These are phyloP conservation scores for Agaricus sinodeliciosus DNA, from an alignment of 768 basidiomycete genomes.

Conservation along the genomic window DNA sequence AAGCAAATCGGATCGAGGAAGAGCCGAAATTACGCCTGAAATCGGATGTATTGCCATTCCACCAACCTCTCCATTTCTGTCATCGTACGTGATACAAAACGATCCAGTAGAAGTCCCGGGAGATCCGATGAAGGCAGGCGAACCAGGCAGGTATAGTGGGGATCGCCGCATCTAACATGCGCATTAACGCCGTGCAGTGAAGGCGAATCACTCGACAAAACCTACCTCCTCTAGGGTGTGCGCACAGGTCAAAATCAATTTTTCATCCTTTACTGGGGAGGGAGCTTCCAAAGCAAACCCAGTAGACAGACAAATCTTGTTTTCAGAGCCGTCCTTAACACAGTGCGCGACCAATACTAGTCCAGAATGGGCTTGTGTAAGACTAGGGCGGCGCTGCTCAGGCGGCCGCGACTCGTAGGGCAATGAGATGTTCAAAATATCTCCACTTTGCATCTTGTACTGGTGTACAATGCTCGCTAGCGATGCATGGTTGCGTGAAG, in stretches of 20 bases:
- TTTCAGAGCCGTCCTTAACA: conserved; percentile 24
- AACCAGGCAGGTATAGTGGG: conserved; percentile 17
- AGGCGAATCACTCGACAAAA: not conserved
- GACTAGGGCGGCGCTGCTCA: conserved; percentile 20
- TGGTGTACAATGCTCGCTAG: conserved; percentile 32
- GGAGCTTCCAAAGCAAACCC: conserved; percentile 45
- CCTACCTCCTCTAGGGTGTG: conserved; percentile 60
- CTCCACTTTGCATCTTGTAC: conserved; percentile 34
- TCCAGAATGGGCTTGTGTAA: conserved; percentile 17
- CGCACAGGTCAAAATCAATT: conserved; percentile 47
- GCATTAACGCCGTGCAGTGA: conserved; percentile 5
- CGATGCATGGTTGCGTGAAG: conserved; percentile 13
- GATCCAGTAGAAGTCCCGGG: conserved; percentile 22
- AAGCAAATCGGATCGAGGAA: conserved; percentile 53
- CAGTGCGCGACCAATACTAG: conserved; percentile 51
- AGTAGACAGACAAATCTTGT: conserved; percentile 46
- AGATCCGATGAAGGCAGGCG: not conserved
- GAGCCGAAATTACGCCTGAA: conserved; percentile 41
- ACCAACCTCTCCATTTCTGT: not conserved
- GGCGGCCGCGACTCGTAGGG: conserved; percentile 47
- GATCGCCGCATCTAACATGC: conserved; percentile 21
- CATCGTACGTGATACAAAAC: conserved; percentile 24
- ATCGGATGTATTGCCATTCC: conserved; percentile 27
- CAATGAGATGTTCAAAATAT: conserved; percentile 33
- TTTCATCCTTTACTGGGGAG: conserved; percentile 17